A percentile compares a stretch with the other conserved stretches of the same genome.
These are phyloP conservation scores for Theileria parva DNA, from an alignment of 169 alveolate species.

Conservation along the genomic window DNA sequence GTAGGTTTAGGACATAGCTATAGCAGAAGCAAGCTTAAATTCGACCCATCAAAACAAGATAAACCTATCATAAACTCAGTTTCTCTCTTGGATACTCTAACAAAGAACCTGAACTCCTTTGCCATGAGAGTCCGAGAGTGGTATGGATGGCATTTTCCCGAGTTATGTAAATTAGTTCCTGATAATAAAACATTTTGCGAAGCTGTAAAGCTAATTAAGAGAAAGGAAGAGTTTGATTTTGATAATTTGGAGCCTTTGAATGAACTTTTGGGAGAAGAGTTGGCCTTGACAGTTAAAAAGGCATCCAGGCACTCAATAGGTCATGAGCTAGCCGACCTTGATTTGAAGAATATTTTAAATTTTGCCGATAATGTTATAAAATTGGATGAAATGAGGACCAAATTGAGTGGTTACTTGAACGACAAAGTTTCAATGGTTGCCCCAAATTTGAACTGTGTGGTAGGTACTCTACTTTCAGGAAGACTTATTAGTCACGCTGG, in stretches of 20 bases:
- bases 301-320: constrained; percentile 94
- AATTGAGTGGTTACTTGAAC: constrained; percentile 85
- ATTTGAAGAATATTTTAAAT: constrained; percentile 85
- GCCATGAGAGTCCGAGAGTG: constrained; percentile 97
- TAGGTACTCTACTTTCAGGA: constrained; percentile 96
- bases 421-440: constrained; percentile 93
- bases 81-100: constrained; percentile 93
- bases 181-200: constrained; percentile 93
- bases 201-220: constrained; percentile 82
- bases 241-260: constrained; percentile 41
- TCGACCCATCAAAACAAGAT: constrained; percentile 96
- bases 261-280: constrained; percentile 84
- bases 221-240: constrained; percentile 77
- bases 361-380: constrained; percentile 91
- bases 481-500: constrained; percentile 98
- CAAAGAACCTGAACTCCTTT: constrained; percentile 93
- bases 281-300: constrained; percentile 85
- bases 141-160: constrained; percentile 99
- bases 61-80: constrained; percentile 95
- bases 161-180: constrained; percentile 92
- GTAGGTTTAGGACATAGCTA: constrained; percentile 94
- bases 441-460: constrained; percentile 95
- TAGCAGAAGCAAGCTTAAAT: constrained; percentile 90
- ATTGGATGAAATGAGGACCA: constrained; percentile 85
- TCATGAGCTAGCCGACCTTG: constrained; percentile 91